Evolutionary conservation across 805 yeast species (phyloP).

Genomic region (Candida caryicola): DNA sequence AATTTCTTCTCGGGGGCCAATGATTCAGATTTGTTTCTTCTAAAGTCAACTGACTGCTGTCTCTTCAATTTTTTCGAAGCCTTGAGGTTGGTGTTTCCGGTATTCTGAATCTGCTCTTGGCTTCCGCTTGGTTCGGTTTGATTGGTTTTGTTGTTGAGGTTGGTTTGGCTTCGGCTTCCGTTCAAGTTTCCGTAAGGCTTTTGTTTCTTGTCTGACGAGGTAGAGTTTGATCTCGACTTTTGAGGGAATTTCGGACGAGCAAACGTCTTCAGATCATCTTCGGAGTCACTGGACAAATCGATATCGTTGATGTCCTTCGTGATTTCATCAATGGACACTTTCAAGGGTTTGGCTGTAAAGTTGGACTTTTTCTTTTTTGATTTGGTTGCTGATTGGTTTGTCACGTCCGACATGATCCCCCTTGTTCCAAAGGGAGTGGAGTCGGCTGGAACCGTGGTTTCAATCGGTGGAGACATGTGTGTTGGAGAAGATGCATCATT

Average conservation of each 20-base stretch:
- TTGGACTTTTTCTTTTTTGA: conserved; percentile 5
- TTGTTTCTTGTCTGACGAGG: conserved; percentile 2
- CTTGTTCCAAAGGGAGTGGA: no score
- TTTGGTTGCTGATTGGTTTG: background rate
- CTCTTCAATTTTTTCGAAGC: conserved; percentile 2
- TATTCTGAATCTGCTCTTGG: background rate
- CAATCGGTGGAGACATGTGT: background rate
- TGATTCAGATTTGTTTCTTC: conserved; percentile 10
- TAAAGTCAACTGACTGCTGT: conserved; percentile 10
- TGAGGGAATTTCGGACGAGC: background rate
- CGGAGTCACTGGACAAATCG: conserved; percentile 26
- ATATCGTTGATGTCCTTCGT: conserved; percentile 27
- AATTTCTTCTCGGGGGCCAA: conserved; percentile 5
- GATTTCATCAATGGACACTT: conserved; percentile 21
- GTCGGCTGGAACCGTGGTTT: background rate
- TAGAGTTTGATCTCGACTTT: background rate
- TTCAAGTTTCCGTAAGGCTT: background rate
- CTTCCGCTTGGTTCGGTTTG: no score
- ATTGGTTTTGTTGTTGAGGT: no score
- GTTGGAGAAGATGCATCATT: background rate
- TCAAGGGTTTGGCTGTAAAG: conserved; percentile 4
- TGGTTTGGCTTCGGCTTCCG: no score
- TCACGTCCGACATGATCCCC: background rate
- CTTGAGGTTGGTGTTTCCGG: conserved; percentile 3
- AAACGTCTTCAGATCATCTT: conserved; percentile 8